phyloP scores from a whole-genome alignment of 2,329 filamentous ascomycete species.

The Fusarium dlaminii region DNA sequence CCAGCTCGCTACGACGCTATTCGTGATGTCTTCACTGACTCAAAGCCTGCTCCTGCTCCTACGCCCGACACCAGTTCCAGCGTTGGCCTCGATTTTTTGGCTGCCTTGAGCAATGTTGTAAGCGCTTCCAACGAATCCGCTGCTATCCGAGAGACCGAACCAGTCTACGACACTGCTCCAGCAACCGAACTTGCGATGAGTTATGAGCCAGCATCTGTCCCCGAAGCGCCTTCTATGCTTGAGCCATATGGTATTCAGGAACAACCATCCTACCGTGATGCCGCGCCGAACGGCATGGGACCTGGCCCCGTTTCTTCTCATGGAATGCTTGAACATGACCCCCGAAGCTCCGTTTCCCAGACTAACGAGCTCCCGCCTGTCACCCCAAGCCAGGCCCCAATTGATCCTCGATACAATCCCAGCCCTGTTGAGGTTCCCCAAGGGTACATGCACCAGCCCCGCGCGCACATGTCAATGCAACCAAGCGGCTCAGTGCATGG shows the following conservation, averaged over 20 bases:
- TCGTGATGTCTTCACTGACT: conserved; percentile 54
- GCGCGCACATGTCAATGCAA: conserved; percentile 39
- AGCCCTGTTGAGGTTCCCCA: conserved; percentile 39
- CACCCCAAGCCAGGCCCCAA: conserved; percentile 34
- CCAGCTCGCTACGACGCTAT: conserved; percentile 51
- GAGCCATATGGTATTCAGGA: conserved; percentile 14
- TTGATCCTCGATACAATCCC: conserved; percentile 38
- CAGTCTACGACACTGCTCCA: background rate
- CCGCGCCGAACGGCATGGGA: conserved; percentile 5
- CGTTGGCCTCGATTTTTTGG: conserved; percentile 47
- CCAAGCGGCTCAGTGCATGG: conserved; percentile 36
- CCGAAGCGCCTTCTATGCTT: conserved; percentile 10
- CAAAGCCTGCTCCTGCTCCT: conserved; percentile 45
- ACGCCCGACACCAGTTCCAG: conserved; percentile 35
- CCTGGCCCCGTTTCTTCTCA: conserved; percentile 1
- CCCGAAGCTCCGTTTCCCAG: conserved; percentile 35
- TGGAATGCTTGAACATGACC: conserved; percentile 30
- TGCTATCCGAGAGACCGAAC: background rate
- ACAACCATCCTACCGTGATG: conserved; percentile 19
- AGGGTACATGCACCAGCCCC: conserved; percentile 40
- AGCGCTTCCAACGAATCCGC: conserved; percentile 38
- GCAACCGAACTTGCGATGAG: conserved; percentile 1
- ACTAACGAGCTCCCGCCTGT: conserved; percentile 37
- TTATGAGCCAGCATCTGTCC: conserved; percentile 17
- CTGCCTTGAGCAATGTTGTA: conserved; percentile 48